A percentile compares a stretch with the other conserved stretches of the same genome.
Evolutionary conservation across 345 rosid genomes (phyloP).

Genomic region (Pugionium dolabratum): DNA sequence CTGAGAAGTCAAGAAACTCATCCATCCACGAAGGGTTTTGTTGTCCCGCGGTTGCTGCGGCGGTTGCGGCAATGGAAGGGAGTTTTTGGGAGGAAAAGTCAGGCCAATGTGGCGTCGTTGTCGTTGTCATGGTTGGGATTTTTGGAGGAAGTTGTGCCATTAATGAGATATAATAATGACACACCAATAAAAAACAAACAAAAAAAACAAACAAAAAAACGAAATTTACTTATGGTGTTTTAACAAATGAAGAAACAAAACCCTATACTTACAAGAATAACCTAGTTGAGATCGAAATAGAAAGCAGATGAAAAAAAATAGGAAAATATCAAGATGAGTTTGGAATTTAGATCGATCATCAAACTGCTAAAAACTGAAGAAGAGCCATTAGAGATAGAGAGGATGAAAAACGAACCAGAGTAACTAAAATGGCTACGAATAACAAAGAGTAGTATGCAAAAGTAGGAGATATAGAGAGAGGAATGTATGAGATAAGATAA

Average conservation of each 20-base stretch:
- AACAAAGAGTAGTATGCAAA: conserved; percentile 44
- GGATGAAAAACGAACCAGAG: conserved; percentile 36
- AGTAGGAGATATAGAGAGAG: conserved; percentile 26
- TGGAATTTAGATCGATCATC: conserved; percentile 11
- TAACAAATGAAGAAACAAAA: conserved; percentile 3
- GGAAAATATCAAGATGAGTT: not conserved
- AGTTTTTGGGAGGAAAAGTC: conserved; percentile 52
- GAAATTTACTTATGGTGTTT: not conserved
- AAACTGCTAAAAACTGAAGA: conserved; percentile 19
- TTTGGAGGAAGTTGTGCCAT: conserved; percentile 72
- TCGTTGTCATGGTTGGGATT: conserved; percentile 48
- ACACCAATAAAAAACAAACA: not conserved
- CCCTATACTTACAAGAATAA: not conserved
- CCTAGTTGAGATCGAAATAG: no score
- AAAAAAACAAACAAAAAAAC: no score
- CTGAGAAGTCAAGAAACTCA: conserved; percentile 85
- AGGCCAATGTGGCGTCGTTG: conserved; percentile 54
- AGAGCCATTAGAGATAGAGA: conserved; percentile 29
- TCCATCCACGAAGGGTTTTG: conserved; percentile 67
- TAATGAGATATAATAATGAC: conserved; percentile 14
- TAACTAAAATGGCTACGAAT: conserved; percentile 44
- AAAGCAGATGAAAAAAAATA: no score
- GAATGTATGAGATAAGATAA: conserved; percentile 35
- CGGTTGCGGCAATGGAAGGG: conserved; percentile 39
- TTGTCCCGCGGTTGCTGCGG: conserved; percentile 24